Evolutionary conservation across 2,329 filamentous ascomycete species (phyloP), one percentile per base, ranked within the genome.

Genomic region (Claviceps sp.): DNA sequence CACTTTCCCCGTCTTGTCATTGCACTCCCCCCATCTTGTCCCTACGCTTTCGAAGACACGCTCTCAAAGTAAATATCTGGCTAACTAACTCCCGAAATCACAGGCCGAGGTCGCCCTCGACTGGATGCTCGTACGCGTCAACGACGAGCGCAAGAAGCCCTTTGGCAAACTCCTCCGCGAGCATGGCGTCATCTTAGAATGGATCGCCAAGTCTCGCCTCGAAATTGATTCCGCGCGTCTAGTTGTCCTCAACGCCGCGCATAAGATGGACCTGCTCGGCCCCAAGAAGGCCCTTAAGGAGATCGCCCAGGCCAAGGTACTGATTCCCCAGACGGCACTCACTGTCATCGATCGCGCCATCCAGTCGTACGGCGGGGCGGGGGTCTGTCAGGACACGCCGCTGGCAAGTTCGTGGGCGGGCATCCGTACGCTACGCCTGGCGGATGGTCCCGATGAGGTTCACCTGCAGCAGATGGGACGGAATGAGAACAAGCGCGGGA

Each of bases 391-490:
- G 74, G 93, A 98, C 64, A 97, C 93, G 1, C 93, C 93, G 19
- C 74, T 98, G 57, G 90, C 89, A 13, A 77, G 75, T 65, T 84
- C 90, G 80, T 95, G 87, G 82, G 82, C 87, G 19, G 73, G 77
- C 55, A 87, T 89, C 62, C 76, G 89, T 54, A 95, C 90, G 6
- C 75, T 95, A 68, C 77, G 87, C 55, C 80, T 95, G 59, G 89
- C 89, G 0, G 93, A 98, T 69, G 93, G 93, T 0, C 93, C 93
- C 0, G 93, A 98, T 70, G 93, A 98, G 80, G 93, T 97, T 55
- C 93, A 94, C 68, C 70, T 90, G 58, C 74, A 87, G 66, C 87
- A 93, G 71, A 74, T 93, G 73, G 87, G 87, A 16, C 75, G 77
- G 59, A 89, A 89, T 59, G 87, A 93, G 76, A 90, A 89, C 66